Base-by-base conservation (phyloP, 2,329 filamentous ascomycete species). In the Fusarium sarcochroum region DNA sequence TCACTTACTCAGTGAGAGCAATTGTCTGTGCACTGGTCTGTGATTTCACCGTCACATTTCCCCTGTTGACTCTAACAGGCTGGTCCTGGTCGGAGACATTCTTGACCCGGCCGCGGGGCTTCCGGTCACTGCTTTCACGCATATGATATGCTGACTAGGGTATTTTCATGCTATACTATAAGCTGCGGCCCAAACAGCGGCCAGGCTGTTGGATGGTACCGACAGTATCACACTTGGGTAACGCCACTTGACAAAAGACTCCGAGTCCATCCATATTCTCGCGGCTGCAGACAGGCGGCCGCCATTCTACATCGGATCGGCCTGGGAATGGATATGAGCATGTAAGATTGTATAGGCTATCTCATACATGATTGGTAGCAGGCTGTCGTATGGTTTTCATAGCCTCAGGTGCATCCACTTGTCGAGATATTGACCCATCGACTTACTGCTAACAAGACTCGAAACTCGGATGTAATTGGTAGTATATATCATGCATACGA, bases 141-240 rank as follows among this genome's bases (percentile, higher is more conserved):
- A 63, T 65, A 44, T 34, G 38, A 47, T 53, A 41, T 58, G 48
- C 45, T 41, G 52, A 65, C 54, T 50, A 37, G 44, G 51, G 60
- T 53, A 66, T 58, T 42, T 40, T 60, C 20, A 58, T 62, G 52
- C 51, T 66, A 66, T 69, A 52, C 49, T 58, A 47, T 58, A 41
- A 64, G 38, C 63, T 74, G 71, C 68, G 68, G 64, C 72, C 72
- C 66, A 71, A 71, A 68, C 57, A 34, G 70, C 69, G 70, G 46
- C 72, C 72, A 72, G 18, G 53, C 40, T 67, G 59, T 62, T 68
- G 68, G 64, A 52, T 58, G 59, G 65, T 21, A 60, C 49, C 48
- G 58, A 30, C 27, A 30, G 27, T 30, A 63, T 60, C 67, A 57
- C 58, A 62, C 42, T 58, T 58, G 45, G 51, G 51, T 56, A 58